Evolutionary conservation across 495 filamentous ascomycete genomes (phyloP).

Genomic region (Penicillium atrosanguineum): DNA sequence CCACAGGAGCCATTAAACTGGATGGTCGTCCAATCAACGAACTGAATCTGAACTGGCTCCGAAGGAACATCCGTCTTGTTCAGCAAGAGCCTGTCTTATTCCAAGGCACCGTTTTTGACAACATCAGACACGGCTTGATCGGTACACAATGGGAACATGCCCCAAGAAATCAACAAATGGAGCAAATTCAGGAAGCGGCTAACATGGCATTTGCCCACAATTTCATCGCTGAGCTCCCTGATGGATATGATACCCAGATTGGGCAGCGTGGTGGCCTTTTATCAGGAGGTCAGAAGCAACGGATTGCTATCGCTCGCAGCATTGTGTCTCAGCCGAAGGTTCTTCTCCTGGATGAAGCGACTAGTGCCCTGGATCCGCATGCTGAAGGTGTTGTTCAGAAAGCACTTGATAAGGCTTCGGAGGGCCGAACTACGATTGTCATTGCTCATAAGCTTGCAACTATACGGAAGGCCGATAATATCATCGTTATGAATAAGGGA

Average conservation of each 20-base stretch:
- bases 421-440: background rate
- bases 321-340: background rate
- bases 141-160: background rate
- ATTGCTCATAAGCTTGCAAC: slow-evolving; percentile 2
- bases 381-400: background rate
- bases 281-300: background rate
- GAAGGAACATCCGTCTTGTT: slow-evolving; percentile 78
- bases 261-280: background rate
- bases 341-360: slow-evolving; percentile 5
- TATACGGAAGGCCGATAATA: slow-evolving; percentile 2
- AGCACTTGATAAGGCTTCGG: background rate
- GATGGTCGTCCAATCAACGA: slow-evolving; percentile 47
- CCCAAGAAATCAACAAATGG: background rate
- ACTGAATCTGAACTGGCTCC: slow-evolving; percentile 78
- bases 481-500: slow-evolving; percentile 1
- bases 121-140: slow-evolving; percentile 50
- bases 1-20: slow-evolving; percentile 49
- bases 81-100: slow-evolving; percentile 50
- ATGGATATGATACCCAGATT: background rate
- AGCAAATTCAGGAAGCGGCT: too few species aligned
- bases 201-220: background rate
- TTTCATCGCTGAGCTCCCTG: background rate
- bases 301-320: background rate
- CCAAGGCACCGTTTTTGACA: slow-evolving; percentile 71
- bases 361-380: slow-evolving; percentile 1